Base-by-base conservation (phyloP, 768 basidiomycete species). In the Auricularia heimuer region DNA sequence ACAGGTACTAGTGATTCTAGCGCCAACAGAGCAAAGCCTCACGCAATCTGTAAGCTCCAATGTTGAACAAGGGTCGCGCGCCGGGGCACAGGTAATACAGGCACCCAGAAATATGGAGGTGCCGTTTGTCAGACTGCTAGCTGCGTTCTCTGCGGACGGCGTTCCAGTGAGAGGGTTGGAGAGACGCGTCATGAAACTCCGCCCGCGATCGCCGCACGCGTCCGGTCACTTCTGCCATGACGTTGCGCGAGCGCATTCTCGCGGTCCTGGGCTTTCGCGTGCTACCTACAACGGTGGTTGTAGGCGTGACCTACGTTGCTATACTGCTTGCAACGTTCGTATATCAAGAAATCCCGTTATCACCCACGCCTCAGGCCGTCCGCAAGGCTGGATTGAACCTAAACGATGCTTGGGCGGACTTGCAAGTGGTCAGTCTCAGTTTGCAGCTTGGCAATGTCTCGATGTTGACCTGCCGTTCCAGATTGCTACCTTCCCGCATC, bases 401-500 rank as follows among this genome's bases (percentile, higher is more conserved):
- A 29, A 73, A 80, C 51, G 76, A 79, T 62, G 87, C 88, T 3
- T 86, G 82, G 71, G 74, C 74, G 61, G 87, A 89, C 65, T 74
- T 90, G 51, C 81, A 85, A 65, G 77, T 67, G n/a, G 44, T 66
- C 54, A 63, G 24, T 60, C 24, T 29, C 16, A 36, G 47, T 63
- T 33, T 42, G 62, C 34, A 29, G 6, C 21, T 54, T 37, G 12
- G 35, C 58, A 54, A 54, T 8, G 61, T n/a, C n/a, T 24, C 2
- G 8, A 24, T 39, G 18, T 51, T 42, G 39, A 42, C 18, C 8
- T 6, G 21, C 21, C 60, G 14, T 29, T 29, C 8, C 65, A 83
- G 86, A 85, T 93, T 66, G 80, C 91, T 4, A 76, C 80, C 4
- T 80, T 80, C 34, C 92, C 91, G 0, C 91, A 89, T 73, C 85